Conservation (phyloP, 1,284 basidiomycete species). For the Omphalotus olearius region DNA sequence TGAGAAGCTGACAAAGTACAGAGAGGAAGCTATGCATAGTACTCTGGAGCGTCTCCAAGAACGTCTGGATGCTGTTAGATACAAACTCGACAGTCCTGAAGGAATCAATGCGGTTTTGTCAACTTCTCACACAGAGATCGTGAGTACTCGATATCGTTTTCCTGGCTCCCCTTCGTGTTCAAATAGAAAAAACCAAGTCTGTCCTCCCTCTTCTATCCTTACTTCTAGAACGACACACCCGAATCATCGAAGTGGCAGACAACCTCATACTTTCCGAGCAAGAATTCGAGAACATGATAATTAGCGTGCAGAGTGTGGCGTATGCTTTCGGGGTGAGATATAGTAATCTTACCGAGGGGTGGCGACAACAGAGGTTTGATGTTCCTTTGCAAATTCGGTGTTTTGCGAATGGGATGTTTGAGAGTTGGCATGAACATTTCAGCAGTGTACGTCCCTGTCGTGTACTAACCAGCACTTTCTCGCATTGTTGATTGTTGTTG, state of each 20-base stretch:
- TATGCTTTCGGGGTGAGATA: slow-evolving; percentile 22
- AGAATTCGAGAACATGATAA: slow-evolving; percentile 23
- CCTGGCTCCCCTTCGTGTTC: background rate
- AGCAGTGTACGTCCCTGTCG: slow-evolving; percentile 11
- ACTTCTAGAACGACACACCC: slow-evolving; percentile 21
- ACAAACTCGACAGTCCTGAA: slow-evolving; percentile 20
- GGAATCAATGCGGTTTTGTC: slow-evolving; percentile 19
- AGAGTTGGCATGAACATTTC: slow-evolving; percentile 24
- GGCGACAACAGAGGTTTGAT: slow-evolving; percentile 27
- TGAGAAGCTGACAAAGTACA: slow-evolving; percentile 16
- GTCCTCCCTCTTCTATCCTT: slow-evolving; percentile 22
- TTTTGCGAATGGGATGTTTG: slow-evolving; percentile 25
- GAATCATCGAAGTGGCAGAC: slow-evolving; percentile 21
- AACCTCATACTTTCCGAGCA: slow-evolving; percentile 17
- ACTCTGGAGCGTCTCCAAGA: slow-evolving; percentile 15
- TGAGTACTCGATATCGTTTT: slow-evolving; percentile 12
- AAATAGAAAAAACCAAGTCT: slow-evolving; percentile 12
- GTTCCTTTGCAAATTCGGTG: slow-evolving; percentile 21
- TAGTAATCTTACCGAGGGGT: slow-evolving; percentile 20
- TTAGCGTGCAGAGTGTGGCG: slow-evolving; percentile 21
- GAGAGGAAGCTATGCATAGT: slow-evolving; percentile 14
- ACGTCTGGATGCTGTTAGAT: slow-evolving; percentile 17
- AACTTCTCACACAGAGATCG: slow-evolving; percentile 20
- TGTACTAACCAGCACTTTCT: background rate
- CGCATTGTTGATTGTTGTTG: background rate